Conservation (phyloP, 495 filamentous ascomycete genomes). For the Penicillium coffeae region DNA sequence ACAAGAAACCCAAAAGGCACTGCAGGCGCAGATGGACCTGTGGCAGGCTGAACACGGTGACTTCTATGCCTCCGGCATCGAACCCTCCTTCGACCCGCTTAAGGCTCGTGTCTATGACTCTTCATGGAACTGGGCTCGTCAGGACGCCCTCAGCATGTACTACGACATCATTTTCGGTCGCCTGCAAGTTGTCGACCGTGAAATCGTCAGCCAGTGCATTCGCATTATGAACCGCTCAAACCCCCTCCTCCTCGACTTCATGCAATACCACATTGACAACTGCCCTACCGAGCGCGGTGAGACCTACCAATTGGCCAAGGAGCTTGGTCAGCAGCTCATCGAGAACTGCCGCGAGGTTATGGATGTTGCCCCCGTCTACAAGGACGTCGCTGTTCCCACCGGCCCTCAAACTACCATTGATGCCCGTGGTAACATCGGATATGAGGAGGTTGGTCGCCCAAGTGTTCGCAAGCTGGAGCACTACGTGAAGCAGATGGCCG, state of each 20-base stretch:
- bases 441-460: slow-evolving; percentile 79
- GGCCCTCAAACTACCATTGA: slow-evolving; percentile 89
- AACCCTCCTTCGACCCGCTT: slow-evolving; percentile 84
- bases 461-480: slow-evolving; percentile 97
- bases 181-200: slow-evolving; percentile 86
- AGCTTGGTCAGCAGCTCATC: slow-evolving; percentile 90
- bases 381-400: slow-evolving; percentile 90
- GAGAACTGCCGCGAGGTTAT: slow-evolving; percentile 96
- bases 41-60: slow-evolving; percentile 96
- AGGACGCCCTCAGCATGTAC: slow-evolving; percentile 97
- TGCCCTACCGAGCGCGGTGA: slow-evolving; percentile 95
- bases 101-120: slow-evolving; percentile 98
- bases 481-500: slow-evolving; percentile 98
- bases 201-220: slow-evolving; percentile 98
- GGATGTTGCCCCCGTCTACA: slow-evolving; percentile 77
- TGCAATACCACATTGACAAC: slow-evolving; percentile 99
- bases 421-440: slow-evolving; percentile 81
- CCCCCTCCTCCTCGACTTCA: slow-evolving; percentile 91
- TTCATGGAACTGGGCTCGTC: slow-evolving; percentile 98
- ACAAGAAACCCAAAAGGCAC: slow-evolving; percentile 74
- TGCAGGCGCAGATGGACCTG: slow-evolving; percentile 89
- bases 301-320: slow-evolving; percentile 94
- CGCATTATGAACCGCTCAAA: slow-evolving; percentile 99
- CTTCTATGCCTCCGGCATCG: slow-evolving; percentile 90
- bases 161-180: slow-evolving; percentile 99